Evolutionary conservation across 176 grass and related monocot species (phyloP), one percentile per base, ranked within the genome.

Genomic region (Musa troglodytarum): DNA sequence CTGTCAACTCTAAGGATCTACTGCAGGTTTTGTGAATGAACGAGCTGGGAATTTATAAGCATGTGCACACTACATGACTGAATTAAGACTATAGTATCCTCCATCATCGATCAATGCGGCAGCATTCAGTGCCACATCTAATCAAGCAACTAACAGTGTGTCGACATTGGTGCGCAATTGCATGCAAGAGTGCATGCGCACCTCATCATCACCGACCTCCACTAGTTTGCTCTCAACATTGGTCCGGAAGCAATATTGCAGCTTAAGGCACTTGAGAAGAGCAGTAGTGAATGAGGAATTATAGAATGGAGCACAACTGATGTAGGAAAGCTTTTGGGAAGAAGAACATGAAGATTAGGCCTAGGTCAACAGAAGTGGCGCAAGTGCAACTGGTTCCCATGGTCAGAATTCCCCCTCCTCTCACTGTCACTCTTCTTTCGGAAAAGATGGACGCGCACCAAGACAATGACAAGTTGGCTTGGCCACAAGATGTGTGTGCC

Each of bases 361-460:
- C 11, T 23, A 22, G 20, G 25, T 28, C 68, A 34, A 74, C 53
- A 58, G 55, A 75, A 9, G 57, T 83, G 84, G 69, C 73, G 54
- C 63, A 49, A 69, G 51, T 78, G 61, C 59, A 81, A 74, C 49
- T 79, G 81, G 63, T 67, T 76, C 53, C 77, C 80, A 83, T 82
- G 74, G 76, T 63, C 74, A 66, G 68, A 79, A 59, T 52, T 19
- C 56, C n/a, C 65, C 76, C 59, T 83, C 71, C 72, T 76, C 63
- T 66, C 43, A 54, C 72, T 80, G 65, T 92, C 83, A 72, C 69
- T 23, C 49, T 74, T 56, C 16, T 16, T 50, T 20, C 3, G 28
- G 68, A 51, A 21, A 49, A 71, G 50, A 51, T 11, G 9, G 68
- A 49, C 63, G 28, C 26, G 8, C 11, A 65, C 23, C 63, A 65